Conservation (phyloP, 225 moss, liverwort and hornwort genomes). For the Rhytidiadelphus loreus region DNA sequence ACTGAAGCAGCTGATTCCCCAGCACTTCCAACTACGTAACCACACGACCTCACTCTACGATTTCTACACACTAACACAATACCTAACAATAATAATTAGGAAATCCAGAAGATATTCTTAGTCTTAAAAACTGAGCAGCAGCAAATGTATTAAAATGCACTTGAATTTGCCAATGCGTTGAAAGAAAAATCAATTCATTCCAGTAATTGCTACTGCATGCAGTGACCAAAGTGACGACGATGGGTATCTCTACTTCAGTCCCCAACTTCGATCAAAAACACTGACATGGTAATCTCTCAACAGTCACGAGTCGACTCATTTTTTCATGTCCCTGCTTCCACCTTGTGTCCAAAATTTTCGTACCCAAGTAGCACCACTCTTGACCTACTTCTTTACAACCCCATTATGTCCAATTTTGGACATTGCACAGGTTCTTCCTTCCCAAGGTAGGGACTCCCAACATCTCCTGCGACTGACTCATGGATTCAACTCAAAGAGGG, state of each 20-base stretch:
- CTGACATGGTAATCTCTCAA: neutral
- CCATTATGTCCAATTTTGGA: neutral
- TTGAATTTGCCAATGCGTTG: neutral
- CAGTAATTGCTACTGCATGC: neutral
- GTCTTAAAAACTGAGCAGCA: neutral
- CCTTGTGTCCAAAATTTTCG: neutral
- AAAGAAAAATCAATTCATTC: neutral
- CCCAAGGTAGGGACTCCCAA: neutral
- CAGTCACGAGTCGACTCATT: neutral
- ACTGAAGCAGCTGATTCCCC: neutral
- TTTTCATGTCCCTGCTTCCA: neutral
- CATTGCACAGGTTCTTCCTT: neutral
- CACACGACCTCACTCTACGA: neutral
- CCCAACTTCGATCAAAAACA: neutral
- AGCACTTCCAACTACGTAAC: neutral
- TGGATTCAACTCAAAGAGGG: neutral
- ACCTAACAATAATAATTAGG: neutral
- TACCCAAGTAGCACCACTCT: neutral
- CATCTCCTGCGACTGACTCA: conserved; percentile 3
- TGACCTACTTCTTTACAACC: neutral
- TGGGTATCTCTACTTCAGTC: neutral
- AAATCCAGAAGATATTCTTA: neutral
- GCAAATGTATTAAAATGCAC: neutral
- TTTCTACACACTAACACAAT: neutral
- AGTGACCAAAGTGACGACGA: neutral